phyloP scores from a whole-genome alignment of 257 asterid species.

The Striga asiatica region DNA sequence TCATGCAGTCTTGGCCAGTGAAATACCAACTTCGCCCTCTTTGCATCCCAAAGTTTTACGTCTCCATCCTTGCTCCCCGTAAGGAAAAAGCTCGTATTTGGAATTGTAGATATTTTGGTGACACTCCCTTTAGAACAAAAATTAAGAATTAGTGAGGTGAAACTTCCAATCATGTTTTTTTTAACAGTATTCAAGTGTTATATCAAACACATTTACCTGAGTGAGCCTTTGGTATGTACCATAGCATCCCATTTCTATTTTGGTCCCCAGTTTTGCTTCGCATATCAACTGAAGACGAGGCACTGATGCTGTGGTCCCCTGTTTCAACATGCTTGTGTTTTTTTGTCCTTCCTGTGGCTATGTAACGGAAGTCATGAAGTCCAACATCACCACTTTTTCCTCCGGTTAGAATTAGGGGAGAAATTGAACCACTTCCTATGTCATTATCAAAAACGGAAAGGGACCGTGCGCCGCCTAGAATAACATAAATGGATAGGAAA shows the following conservation, averaged over 20 bases:
- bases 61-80: slow-evolving; percentile 99
- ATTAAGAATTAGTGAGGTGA: slow-evolving; percentile 16
- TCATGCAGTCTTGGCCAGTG: slow-evolving; percentile 98
- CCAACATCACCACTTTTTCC: slow-evolving; percentile 96
- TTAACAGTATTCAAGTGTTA: slow-evolving; percentile 8
- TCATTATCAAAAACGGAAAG: slow-evolving; percentile 84
- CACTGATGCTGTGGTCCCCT: slow-evolving; percentile 43
- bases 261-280: slow-evolving; percentile 82
- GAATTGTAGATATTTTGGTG: slow-evolving; percentile 77
- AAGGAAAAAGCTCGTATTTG: slow-evolving; percentile 87
- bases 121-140: slow-evolving; percentile 55
- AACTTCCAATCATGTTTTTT: neutral
- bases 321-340: slow-evolving; percentile 59
- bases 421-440: slow-evolving; percentile 88
- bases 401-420: slow-evolving; percentile 89
- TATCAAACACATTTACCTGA: slow-evolving; percentile 44
- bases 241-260: slow-evolving; percentile 97
- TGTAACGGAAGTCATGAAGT: slow-evolving; percentile 95
- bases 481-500: neutral
- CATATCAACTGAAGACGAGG: slow-evolving; percentile 54
- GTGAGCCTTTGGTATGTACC: slow-evolving; percentile 99
- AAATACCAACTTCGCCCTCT: slow-evolving; percentile 68
- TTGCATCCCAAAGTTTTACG: slow-evolving; percentile 99
- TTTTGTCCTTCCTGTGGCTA: slow-evolving; percentile 94
- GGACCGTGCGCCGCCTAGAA: slow-evolving; percentile 85